Conservation (phyloP, 176 grass and related monocot species). For the Sorghum bicolor region DNA sequence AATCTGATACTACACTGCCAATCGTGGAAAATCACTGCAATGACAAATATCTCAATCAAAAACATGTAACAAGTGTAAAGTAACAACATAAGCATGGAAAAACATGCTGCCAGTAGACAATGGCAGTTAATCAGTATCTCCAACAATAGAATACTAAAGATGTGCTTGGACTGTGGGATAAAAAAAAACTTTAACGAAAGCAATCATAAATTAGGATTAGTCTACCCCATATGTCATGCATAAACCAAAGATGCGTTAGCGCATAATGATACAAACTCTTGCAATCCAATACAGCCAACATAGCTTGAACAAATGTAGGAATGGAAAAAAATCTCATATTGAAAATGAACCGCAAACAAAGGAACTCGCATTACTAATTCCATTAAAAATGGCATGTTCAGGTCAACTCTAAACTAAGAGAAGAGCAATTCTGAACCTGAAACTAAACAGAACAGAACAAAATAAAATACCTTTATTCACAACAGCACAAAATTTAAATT, state of each 20-base stretch:
- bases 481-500: slow-evolving; percentile 1
- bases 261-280: neutral
- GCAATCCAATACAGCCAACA: neutral
- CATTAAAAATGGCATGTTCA: slow-evolving; percentile 1
- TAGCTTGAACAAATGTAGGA: neutral
- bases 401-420: slow-evolving; percentile 8
- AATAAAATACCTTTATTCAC: slow-evolving; percentile 6
- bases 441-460: neutral
- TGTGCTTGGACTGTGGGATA: neutral
- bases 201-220: neutral
- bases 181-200: neutral
- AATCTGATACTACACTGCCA: neutral
- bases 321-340: neutral
- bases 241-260: neutral
- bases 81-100: neutral
- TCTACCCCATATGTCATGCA: neutral
- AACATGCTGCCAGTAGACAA: neutral
- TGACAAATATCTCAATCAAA: slow-evolving; percentile 28
- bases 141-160: neutral
- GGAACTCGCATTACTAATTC: neutral
- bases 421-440: neutral
- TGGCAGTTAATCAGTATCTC: slow-evolving; percentile 1
- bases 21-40: slow-evolving; percentile 28
- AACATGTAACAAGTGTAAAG: neutral
- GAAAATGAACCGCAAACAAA: slow-evolving; percentile 18